Evolutionary conservation across 2,329 filamentous ascomycete genomes (phyloP), one percentile per base, ranked within the genome.

Genomic region (Trichophyton mentagrophytes): DNA sequence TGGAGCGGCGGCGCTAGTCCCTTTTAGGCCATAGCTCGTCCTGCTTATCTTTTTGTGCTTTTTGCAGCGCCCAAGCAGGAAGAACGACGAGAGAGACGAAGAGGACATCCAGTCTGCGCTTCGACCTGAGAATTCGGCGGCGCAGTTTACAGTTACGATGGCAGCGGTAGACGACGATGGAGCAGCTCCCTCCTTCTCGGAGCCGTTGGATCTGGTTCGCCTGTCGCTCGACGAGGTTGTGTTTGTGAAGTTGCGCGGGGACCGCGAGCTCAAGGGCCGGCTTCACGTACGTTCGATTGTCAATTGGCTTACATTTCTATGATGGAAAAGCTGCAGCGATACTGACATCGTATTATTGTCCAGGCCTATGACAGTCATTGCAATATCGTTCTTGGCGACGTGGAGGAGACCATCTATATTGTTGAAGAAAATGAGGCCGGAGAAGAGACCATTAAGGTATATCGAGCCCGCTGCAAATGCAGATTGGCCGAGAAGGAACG

Each of bases 321-420:
- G 27, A 30, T 30, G 11, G 11, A 15, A 51, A 13, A 51, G 9
- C 11, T 15, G 20, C 20, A 2, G 11, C 25, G 6, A 11, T 51
- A 27, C 22, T 51, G 46, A 51, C 13, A 13, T 27, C 22, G 9
- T 47, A 7, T 8, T 25, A 64, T 56, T 17, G 17, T 46, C 30
- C 62, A 99, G 93, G 93, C 93, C 61, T 99, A 99, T 73, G 93
- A 99, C 72, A 96, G 90, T 70, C 93, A 99, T 75, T 99, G 95
- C 82, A 99, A 99, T 71, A 77, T 99, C 51, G 90, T 99, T 4
- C 81, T 99, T 4, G 92, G 93, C 60, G 93, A 99, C 66, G 93
- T 97, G 3, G 90, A 96, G 71, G 93, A 99, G 79, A 97, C 92
- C 5, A 90, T 99, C 66, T 99, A 96, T 72, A 81, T 92, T 38